phyloP scores from a whole-genome alignment of 768 basidiomycete species.

The Leccinellum albellum region DNA sequence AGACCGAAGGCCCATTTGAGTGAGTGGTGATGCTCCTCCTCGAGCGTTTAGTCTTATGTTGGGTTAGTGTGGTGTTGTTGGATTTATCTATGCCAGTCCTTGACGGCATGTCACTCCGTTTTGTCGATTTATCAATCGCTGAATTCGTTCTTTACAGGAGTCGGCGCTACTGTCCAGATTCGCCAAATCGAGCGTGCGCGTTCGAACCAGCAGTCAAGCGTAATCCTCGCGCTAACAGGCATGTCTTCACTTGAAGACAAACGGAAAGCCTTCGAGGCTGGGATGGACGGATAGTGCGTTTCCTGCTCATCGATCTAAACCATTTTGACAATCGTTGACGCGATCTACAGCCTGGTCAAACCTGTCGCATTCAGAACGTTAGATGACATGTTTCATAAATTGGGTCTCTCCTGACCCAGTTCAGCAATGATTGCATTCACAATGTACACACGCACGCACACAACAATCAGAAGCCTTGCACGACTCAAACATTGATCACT shows the following conservation, averaged over 20 bases:
- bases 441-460: conserved; percentile 5
- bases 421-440: conserved; percentile 6
- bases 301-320: conserved; percentile 13
- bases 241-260: conserved; percentile 94
- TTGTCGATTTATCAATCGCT: neutral
- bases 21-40: conserved; percentile 36
- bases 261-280: conserved; percentile 83
- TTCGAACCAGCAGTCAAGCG: conserved; percentile 32
- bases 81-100: conserved; percentile 94
- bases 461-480: neutral
- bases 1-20: conserved; percentile 79
- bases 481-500: conserved; percentile 10
- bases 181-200: conserved; percentile 62
- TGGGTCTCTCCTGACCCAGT: conserved; percentile 46
- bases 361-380: conserved; percentile 93
- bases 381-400: conserved; percentile 75
- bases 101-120: conserved; percentile 53
- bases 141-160: conserved; percentile 42
- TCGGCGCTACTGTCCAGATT: conserved; percentile 81
- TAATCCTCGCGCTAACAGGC: conserved; percentile 87
- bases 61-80: conserved; percentile 69
- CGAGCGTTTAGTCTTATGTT: neutral
- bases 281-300: conserved; percentile 91
- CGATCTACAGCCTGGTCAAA: conserved; percentile 70
- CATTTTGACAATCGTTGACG: neutral